Percentiles rank a stretch among this genome's conserved stretches.
These are phyloP conservation scores for Mycena vitilis DNA, from an alignment of 768 basidiomycete species.

Conservation along the genomic window DNA sequence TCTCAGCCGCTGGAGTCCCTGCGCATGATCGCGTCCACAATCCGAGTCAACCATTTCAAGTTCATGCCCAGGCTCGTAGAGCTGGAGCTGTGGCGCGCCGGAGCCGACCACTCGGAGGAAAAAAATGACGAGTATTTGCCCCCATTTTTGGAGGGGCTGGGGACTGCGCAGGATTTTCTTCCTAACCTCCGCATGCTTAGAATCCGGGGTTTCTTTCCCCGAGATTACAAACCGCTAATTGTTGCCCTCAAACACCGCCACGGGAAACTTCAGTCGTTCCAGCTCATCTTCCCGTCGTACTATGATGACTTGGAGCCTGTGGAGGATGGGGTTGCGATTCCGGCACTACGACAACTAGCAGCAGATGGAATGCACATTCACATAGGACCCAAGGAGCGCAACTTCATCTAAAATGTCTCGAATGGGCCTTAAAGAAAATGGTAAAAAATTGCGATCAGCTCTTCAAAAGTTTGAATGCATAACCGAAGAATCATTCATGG, in stretches of 20 bases:
- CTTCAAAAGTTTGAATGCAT: too few species aligned
- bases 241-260: neutral
- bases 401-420: too few species aligned
- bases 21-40: neutral
- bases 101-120: neutral
- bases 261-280: neutral
- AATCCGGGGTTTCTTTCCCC: neutral
- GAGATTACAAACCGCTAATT: neutral
- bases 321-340: neutral
- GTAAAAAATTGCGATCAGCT: too few species aligned
- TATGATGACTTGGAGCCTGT: neutral
- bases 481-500: too few species aligned
- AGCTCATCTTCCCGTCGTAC: neutral
- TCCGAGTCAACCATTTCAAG: neutral
- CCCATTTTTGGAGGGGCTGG: neutral
- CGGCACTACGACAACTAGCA: neutral
- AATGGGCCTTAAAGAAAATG: too few species aligned
- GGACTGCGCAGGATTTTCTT: neutral
- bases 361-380: too few species aligned
- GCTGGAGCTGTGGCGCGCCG: neutral
- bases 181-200: neutral
- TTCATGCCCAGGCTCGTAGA: constrained; percentile 6
- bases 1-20: constrained; percentile 8
- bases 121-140: too few species aligned
- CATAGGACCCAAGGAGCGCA: too few species aligned